Evolutionary conservation across 2,329 filamentous ascomycete species (phyloP), one percentile per base, ranked within the genome.

Genomic region (Paecilomyces formosus): DNA sequence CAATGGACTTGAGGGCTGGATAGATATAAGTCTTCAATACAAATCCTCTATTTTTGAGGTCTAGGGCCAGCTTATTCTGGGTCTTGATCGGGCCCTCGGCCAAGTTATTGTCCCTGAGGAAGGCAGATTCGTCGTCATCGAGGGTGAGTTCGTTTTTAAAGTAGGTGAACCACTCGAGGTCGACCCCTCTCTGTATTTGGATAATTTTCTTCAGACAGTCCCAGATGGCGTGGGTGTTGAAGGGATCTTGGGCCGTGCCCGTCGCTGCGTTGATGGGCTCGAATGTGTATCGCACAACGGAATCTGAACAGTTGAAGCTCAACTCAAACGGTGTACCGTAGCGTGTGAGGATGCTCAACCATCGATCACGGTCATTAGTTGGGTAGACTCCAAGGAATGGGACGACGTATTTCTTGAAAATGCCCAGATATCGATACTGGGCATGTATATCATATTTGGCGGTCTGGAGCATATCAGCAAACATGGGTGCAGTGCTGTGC

Each of bases 401-500:
- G 6, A 68, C 55, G 26, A 66, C 49, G 24, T 60, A 50, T n/a
- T 63, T 54, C 21, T 60, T 50, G 53, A 55, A 61, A 13, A 65
- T 57, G 15, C 52, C 15, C 9, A 68, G 54, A 26, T 61, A 54
- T 53, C 59, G 35, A 50, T 63, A 62, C 55, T 68, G 65, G 11
- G 58, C 39, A 15, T 66, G 59, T 21, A 55, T 53, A 30, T 59
- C 57, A 24, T 66, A 66, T 2, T 58, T 52, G n/a, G 60, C 57
- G n/a, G 53, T 30, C 5, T 55, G 50, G 5, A 68, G 56, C 50
- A 63, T 57, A 24, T 58, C 57, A 6, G 58, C 58, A 11, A 65
- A 55, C 60, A 66, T 61, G 3, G 62, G 58, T 1, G 54, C 65
- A 12, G 57, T 62, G n/a, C 60, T 64, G 21, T 65, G 52, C 65